phyloP scores from a whole-genome alignment of 208 protist genomes.

The Trypanosoma lewisi region DNA sequence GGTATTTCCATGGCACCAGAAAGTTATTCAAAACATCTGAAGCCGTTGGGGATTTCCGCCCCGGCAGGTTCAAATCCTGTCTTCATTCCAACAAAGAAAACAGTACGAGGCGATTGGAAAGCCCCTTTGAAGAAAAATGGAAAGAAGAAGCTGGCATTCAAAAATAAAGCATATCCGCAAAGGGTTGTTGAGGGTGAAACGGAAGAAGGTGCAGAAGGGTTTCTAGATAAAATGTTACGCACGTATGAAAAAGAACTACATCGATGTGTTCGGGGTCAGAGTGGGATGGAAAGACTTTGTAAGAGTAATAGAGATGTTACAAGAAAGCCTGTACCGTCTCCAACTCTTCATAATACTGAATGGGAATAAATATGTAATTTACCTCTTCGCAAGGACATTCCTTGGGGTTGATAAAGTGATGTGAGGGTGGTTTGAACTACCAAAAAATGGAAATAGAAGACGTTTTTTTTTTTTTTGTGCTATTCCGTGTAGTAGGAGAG shows the following conservation, averaged over 20 bases:
- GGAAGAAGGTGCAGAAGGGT: not conserved
- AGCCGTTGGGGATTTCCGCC: not conserved
- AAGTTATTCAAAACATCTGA: not conserved
- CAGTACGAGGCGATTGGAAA: not conserved
- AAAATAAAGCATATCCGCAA: not conserved
- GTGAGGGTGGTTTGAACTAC: too few relatives aligned
- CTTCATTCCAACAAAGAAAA: not conserved
- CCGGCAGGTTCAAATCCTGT: not conserved
- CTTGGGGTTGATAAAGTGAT: too few relatives aligned
- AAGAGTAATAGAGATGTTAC: not conserved
- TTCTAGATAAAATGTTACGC: conserved; percentile 14
- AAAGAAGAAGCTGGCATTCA: not conserved
- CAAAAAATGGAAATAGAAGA: not conserved
- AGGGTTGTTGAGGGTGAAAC: not conserved
- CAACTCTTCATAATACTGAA: not conserved
- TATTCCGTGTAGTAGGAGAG: conserved; percentile 1
- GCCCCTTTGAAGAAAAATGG: not conserved
- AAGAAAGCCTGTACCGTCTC: not conserved
- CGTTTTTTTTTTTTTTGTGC: conserved; percentile 13
- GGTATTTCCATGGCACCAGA: not conserved
- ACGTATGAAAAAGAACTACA: conserved; percentile 22
- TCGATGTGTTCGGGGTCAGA: conserved; percentile 16
- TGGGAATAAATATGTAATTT: not conserved
- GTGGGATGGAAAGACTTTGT: not conserved
- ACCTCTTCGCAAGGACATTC: too few relatives aligned